These are phyloP conservation scores for Paxillus ammoniavirescens DNA, from an alignment of 768 basidiomycete genomes.

Conservation along the genomic window DNA sequence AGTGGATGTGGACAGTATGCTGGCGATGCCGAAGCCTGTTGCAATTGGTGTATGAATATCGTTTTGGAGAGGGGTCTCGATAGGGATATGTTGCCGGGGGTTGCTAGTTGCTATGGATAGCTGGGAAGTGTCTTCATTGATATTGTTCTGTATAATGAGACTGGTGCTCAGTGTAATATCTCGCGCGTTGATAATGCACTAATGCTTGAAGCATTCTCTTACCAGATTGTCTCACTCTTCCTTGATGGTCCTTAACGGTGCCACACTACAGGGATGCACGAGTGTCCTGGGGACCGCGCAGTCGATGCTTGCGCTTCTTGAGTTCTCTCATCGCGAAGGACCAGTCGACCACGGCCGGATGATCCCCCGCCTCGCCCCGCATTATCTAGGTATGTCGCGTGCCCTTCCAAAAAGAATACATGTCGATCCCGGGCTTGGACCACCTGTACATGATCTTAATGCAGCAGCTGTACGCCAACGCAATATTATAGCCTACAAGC, in stretches of 20 bases:
- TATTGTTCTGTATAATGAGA: constrained; percentile 3
- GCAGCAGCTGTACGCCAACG: too few species aligned
- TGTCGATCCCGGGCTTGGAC: too few species aligned
- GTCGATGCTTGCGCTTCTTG: too few species aligned
- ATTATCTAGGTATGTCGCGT: too few species aligned
- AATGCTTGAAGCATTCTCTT: constrained; percentile 8
- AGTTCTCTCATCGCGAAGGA: too few species aligned
- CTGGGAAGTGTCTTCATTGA: constrained; percentile 3
- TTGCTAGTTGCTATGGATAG: not conserved
- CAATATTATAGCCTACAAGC: too few species aligned
- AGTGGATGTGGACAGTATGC: constrained; percentile 46
- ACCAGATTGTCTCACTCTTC: not conserved
- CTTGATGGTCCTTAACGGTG: not conserved
- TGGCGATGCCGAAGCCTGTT: constrained; percentile 47
- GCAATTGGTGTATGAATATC: constrained; percentile 24
- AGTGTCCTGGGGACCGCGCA: too few species aligned
- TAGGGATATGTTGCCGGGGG: not conserved
- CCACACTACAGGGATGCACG: too few species aligned
- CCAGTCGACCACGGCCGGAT: too few species aligned
- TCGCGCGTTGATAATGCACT: not conserved
- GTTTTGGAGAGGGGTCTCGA: not conserved
- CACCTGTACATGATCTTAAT: too few species aligned
- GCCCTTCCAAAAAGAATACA: too few species aligned
- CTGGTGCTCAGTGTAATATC: constrained; percentile 5
- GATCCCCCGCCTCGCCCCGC: too few species aligned